A percentile compares a stretch with the other conserved stretches of the same genome.
Conservation (phyloP, 176 grass and related monocot genomes). For the Musa itinerans region DNA sequence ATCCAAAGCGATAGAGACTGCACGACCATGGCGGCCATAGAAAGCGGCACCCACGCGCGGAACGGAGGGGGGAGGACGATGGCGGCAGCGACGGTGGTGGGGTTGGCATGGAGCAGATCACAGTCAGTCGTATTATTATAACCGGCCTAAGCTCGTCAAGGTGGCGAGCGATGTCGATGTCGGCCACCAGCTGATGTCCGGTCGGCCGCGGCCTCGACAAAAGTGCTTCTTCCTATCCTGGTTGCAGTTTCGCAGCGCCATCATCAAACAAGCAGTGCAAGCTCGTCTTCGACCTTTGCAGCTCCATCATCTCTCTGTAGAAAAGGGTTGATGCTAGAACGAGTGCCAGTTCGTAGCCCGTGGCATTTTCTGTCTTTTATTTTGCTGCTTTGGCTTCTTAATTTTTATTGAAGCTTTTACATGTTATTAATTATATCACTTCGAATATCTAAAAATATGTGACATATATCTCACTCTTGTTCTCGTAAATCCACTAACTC, state of each 20-base stretch:
- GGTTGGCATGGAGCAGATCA: background rate
- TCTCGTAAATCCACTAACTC: too few species aligned
- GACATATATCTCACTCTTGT: too few species aligned
- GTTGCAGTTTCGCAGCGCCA: background rate
- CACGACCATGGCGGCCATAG: background rate
- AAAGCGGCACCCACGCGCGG: background rate
- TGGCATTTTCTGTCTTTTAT: too few species aligned
- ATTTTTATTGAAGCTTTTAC: too few species aligned
- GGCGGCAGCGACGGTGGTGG: background rate
- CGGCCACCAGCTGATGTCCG: slow-evolving; percentile 8
- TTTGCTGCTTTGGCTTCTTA: too few species aligned
- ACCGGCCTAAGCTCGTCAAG: background rate
- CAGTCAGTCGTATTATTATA: background rate
- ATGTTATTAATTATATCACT: too few species aligned
- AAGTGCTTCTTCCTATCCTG: background rate
- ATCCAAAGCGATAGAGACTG: background rate
- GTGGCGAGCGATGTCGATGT: slow-evolving; percentile 1
- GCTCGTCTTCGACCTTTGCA: background rate
- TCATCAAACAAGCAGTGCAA: background rate
- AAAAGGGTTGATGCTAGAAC: background rate
- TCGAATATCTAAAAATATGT: too few species aligned
- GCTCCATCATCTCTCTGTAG: background rate
- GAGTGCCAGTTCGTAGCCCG: background rate
- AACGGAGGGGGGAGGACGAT: background rate
- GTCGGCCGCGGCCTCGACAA: slow-evolving; percentile 3